These are phyloP conservation scores for Nannochloris sp. DNA, from an alignment of 139 green algal species.

Conservation along the genomic window DNA sequence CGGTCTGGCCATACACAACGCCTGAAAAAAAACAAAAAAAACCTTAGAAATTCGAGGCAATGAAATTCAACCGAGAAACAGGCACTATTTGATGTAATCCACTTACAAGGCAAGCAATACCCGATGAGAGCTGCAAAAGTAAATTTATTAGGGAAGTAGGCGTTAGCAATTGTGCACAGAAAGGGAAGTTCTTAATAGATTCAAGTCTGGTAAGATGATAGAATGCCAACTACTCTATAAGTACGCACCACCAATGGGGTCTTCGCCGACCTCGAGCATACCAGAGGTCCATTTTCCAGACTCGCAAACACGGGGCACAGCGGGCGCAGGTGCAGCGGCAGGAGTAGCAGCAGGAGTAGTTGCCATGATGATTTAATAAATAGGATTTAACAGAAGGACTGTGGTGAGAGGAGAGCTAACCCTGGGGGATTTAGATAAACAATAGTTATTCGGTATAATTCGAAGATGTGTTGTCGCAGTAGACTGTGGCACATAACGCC, in stretches of 20 bases:
- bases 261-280: background rate
- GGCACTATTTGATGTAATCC: background rate
- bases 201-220: too few relatives aligned
- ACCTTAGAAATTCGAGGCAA: background rate
- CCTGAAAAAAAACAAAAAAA: background rate
- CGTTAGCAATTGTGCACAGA: background rate
- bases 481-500: too few relatives aligned
- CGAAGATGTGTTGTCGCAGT: too few relatives aligned
- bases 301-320: background rate
- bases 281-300: background rate
- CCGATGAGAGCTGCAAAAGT: slow-evolving; percentile 7
- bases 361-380: too few relatives aligned
- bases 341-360: background rate
- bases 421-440: too few relatives aligned
- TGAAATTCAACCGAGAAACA: background rate
- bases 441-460: too few relatives aligned
- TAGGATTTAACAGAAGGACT: too few relatives aligned
- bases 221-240: too few relatives aligned
- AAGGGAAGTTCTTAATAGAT: too few relatives aligned
- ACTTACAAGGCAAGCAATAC: slow-evolving; percentile 1
- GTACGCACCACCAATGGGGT: background rate
- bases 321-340: background rate
- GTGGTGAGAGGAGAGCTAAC: too few relatives aligned
- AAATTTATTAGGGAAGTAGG: background rate
- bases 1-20: background rate